phyloP scores from a whole-genome alignment of 1,139 yeast genomes.

The Debaryomyces psychrophilus region DNA sequence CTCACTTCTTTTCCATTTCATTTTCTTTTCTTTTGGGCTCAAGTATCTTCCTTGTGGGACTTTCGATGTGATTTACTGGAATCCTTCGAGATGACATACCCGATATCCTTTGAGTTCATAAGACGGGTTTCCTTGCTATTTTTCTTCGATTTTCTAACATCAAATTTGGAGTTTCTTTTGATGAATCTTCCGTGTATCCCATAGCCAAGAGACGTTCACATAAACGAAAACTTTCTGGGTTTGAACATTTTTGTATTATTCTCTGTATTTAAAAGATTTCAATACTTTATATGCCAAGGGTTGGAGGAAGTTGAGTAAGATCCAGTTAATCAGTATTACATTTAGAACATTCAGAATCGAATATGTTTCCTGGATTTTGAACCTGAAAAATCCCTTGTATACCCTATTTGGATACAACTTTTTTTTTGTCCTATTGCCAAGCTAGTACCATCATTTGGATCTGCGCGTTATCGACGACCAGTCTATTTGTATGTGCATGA shows the following conservation, averaged over 20 bases:
- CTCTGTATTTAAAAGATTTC: constrained; percentile 16
- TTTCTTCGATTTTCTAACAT: constrained; percentile 21
- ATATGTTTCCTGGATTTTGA: constrained; percentile 39
- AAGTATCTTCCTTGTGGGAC: constrained; percentile 20
- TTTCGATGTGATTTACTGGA: constrained; percentile 29
- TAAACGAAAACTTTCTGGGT: constrained; percentile 26
- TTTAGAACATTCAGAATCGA: constrained; percentile 44
- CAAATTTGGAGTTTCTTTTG: constrained; percentile 39
- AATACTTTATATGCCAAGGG: constrained; percentile 34
- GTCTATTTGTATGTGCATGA: constrained; percentile 34
- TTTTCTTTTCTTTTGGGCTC: constrained; percentile 17
- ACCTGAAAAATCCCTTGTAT: constrained; percentile 47
- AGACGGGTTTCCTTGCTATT: constrained; percentile 28
- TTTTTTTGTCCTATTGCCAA: constrained; percentile 30
- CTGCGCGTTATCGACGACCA: constrained; percentile 25
- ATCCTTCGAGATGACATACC: constrained; percentile 45
- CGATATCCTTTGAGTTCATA: constrained; percentile 44
- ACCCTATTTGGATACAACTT: constrained; percentile 30
- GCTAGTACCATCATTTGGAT: constrained; percentile 33
- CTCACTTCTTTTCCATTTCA: constrained; percentile 23
- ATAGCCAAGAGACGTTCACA: constrained; percentile 39
- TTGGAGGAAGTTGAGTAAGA: constrained; percentile 45
- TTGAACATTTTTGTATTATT: constrained; percentile 8
- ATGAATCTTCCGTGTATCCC: constrained; percentile 45
- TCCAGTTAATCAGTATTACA: constrained; percentile 39